A percentile compares a stretch with the other conserved stretches of the same genome.
phyloP scores from a whole-genome alignment of 2,329 filamentous ascomycete species.

The Tolypocladium pustulatum region DNA sequence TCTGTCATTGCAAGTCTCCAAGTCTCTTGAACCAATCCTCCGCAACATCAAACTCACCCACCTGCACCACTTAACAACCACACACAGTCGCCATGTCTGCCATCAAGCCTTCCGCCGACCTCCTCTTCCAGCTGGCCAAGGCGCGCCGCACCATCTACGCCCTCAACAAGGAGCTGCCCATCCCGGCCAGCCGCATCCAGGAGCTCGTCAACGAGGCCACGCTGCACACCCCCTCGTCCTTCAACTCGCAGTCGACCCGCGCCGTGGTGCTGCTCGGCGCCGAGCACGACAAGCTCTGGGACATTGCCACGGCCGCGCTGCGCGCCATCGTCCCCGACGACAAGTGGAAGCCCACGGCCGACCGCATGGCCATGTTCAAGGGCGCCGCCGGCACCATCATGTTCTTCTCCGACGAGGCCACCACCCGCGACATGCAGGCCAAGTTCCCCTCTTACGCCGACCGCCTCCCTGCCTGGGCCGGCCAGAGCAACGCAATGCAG shows the following conservation, averaged over 20 bases:
- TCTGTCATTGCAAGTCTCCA: not conserved
- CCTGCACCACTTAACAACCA: not conserved
- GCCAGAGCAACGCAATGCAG: conserved; percentile 67
- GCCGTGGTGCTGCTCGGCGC: conserved; percentile 67
- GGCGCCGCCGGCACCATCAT: conserved; percentile 71
- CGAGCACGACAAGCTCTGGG: conserved; percentile 85
- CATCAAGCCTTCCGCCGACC: conserved; percentile 29
- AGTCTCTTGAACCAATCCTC: not conserved
- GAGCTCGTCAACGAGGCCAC: conserved; percentile 56
- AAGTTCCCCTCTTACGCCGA: conserved; percentile 67
- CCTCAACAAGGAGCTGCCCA: conserved; percentile 51
- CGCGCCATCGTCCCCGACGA: conserved; percentile 52
- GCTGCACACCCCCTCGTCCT: conserved; percentile 63
- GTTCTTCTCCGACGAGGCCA: conserved; percentile 72
- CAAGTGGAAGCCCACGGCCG: conserved; percentile 41
- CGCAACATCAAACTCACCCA: not conserved
- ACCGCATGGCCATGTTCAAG: conserved; percentile 47
- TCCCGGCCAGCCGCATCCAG: conserved; percentile 42
- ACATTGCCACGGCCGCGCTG: conserved; percentile 47
- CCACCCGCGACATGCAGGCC: conserved; percentile 55
- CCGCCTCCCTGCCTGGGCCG: conserved; percentile 67
- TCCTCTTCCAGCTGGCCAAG: conserved; percentile 55
- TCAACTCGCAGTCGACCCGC: conserved; percentile 82
- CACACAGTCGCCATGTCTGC: conserved; percentile 26
- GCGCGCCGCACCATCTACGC: conserved; percentile 60